These are phyloP conservation scores for Clarireedia monteithiana DNA, from an alignment of 2,329 filamentous ascomycete genomes.

Conservation along the genomic window DNA sequence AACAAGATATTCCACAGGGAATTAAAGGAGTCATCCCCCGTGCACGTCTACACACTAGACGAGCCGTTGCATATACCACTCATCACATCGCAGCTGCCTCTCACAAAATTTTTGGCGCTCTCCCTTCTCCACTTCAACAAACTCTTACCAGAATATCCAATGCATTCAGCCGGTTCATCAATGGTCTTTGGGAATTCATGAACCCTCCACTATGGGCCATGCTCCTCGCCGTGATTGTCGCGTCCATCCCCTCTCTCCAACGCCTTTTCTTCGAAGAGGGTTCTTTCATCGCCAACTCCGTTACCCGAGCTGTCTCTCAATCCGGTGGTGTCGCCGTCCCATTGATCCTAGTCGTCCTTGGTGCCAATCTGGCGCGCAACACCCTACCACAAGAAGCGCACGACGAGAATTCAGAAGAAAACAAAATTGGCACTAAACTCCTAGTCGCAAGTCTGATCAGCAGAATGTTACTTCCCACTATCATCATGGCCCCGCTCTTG, in stretches of 20 bases:
- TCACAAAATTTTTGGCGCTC: constrained; percentile 34
- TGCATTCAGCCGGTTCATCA: constrained; percentile 43
- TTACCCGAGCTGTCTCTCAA: constrained; percentile 78
- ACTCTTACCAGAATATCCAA: constrained; percentile 35
- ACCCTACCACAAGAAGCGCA: constrained; percentile 62
- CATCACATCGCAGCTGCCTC: constrained; percentile 13
- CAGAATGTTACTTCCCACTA: constrained; percentile 85
- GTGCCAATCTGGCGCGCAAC: constrained; percentile 88
- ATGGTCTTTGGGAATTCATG: constrained; percentile 87
- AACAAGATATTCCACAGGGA: constrained; percentile 31
- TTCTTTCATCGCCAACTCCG: constrained; percentile 86
- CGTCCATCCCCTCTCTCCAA: constrained; percentile 78
- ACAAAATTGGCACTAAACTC: constrained; percentile 61
- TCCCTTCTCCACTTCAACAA: constrained; percentile 47
- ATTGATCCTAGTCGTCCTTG: constrained; percentile 88
- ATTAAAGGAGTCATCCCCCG: constrained; percentile 36
- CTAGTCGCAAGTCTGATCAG: constrained; percentile 79
- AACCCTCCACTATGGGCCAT: constrained; percentile 98
- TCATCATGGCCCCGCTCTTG: constrained; percentile 86
- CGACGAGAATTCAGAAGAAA: constrained; percentile 62
- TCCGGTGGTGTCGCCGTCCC: constrained; percentile 89
- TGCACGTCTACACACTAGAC: constrained; percentile 29
- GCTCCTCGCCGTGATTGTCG: constrained; percentile 83
- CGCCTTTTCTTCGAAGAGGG: constrained; percentile 79
- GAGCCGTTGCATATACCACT: constrained; percentile 10